phyloP scores from a whole-genome alignment of 139 green algal species.

The Chlorella sp. region DNA sequence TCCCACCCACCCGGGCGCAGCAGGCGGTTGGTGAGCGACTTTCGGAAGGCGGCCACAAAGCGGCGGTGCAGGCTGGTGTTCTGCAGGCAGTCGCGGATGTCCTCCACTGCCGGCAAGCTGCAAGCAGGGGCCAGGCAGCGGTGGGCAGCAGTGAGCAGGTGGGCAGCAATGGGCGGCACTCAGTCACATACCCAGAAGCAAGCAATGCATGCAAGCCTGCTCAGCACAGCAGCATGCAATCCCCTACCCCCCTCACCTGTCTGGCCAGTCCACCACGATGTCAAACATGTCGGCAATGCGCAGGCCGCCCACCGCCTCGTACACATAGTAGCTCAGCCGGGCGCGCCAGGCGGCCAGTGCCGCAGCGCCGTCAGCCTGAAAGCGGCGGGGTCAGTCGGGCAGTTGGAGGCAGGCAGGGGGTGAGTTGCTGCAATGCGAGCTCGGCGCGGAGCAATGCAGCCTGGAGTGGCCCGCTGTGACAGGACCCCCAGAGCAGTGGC shows the following conservation, averaged over 20 bases:
- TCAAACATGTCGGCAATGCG: constrained; percentile 90
- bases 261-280: constrained; percentile 84
- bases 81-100: constrained; percentile 79
- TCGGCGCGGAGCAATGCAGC: no score
- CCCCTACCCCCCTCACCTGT: constrained; percentile 20
- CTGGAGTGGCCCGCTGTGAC: no score
- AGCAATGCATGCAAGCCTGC: no score
- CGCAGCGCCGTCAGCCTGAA: not conserved
- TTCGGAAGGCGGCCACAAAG: constrained; percentile 46
- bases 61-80: constrained; percentile 72
- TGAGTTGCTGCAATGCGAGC: no score
- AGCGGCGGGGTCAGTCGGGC: no score
- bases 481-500: no score
- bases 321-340: constrained; percentile 76
- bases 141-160: not conserved
- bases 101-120: constrained; percentile 68
- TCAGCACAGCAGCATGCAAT: no score
- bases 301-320: constrained; percentile 75
- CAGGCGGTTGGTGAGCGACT: constrained; percentile 59
- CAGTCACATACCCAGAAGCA: no score
- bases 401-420: no score
- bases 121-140: not conserved
- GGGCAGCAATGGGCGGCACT: no score
- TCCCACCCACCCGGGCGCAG: constrained; percentile 70
- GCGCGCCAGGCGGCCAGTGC: constrained; percentile 67